Conservation (phyloP, 768 basidiomycete species). For the Albatrellus ellisii region DNA sequence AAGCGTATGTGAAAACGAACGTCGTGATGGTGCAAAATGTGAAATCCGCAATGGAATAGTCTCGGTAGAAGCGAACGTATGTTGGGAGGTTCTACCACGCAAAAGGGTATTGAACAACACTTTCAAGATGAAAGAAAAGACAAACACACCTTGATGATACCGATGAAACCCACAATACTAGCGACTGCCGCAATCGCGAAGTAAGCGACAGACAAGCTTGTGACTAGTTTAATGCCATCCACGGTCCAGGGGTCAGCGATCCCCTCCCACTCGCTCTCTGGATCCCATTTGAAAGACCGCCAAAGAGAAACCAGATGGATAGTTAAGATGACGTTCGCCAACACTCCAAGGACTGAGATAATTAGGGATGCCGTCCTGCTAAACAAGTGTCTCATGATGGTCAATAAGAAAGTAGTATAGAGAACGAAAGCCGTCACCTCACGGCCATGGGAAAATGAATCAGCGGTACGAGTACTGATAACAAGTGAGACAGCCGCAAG, state of each 20-base stretch:
- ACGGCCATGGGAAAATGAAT: too few relatives aligned
- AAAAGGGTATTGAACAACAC: not conserved
- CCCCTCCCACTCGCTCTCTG: constrained; percentile 37
- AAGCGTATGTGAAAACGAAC: constrained; percentile 39
- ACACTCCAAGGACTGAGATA: constrained; percentile 26
- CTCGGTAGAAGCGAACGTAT: constrained; percentile 68
- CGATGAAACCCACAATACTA: constrained; percentile 50
- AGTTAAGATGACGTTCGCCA: constrained; percentile 28
- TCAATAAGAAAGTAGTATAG: too few relatives aligned
- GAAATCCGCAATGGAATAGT: constrained; percentile 72
- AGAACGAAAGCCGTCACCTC: too few relatives aligned
- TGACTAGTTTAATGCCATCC: constrained; percentile 35
- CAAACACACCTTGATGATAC: constrained; percentile 49
- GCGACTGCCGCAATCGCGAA: constrained; percentile 53
- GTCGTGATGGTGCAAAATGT: constrained; percentile 52
- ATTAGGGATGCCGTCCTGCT: constrained; percentile 25
- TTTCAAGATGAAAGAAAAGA: not conserved
- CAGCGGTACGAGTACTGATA: too few relatives aligned
- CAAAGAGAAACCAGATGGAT: constrained; percentile 29
- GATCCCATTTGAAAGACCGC: constrained; percentile 32
- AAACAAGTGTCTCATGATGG: too few relatives aligned
- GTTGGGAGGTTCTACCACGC: constrained; percentile 39
- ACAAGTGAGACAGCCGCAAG: too few relatives aligned
- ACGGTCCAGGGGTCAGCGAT: constrained; percentile 26
- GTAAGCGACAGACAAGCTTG: constrained; percentile 52